These are phyloP conservation scores for Gamsiella multidivaricata DNA, from an alignment of 192 early-diverging fungal species.

Conservation along the genomic window DNA sequence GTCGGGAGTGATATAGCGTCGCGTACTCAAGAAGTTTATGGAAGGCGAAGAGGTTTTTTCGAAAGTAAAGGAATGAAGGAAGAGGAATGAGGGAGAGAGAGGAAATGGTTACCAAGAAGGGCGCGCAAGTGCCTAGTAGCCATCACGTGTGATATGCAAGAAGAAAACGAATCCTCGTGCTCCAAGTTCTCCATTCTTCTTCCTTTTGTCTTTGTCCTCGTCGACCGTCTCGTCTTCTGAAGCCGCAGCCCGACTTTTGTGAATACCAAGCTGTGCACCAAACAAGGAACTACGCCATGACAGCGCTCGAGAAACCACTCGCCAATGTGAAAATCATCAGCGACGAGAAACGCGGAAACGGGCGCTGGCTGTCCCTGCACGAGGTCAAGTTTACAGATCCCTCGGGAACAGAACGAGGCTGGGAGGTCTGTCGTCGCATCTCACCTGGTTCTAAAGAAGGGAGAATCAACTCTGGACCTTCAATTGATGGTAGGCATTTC, in stretches of 20 bases:
- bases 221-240: no score
- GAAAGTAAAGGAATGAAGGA: not conserved
- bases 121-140: no score
- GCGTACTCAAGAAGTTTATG: not conserved
- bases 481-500: slow-evolving; percentile 40
- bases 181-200: slow-evolving; percentile 4
- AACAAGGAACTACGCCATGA: not conserved
- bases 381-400: slow-evolving; percentile 54
- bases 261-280: no score
- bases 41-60: no score
- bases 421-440: slow-evolving; percentile 49
- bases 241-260: no score
- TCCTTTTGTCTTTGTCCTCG: not conserved
- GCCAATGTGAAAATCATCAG: slow-evolving; percentile 9
- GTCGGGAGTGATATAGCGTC: not conserved
- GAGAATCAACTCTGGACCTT: not conserved
- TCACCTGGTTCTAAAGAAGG: slow-evolving; percentile 5
- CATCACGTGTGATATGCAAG: no score
- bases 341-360: slow-evolving; percentile 32
- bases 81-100: not conserved
- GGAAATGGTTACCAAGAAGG: not conserved
- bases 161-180: no score
- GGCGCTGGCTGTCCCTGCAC: slow-evolving; percentile 54
- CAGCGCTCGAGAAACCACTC: slow-evolving; percentile 2
- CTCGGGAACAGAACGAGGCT: slow-evolving; percentile 31